phyloP scores from a whole-genome alignment of 192 early-diverging fungal genomes.

The Pilaira anomala region DNA sequence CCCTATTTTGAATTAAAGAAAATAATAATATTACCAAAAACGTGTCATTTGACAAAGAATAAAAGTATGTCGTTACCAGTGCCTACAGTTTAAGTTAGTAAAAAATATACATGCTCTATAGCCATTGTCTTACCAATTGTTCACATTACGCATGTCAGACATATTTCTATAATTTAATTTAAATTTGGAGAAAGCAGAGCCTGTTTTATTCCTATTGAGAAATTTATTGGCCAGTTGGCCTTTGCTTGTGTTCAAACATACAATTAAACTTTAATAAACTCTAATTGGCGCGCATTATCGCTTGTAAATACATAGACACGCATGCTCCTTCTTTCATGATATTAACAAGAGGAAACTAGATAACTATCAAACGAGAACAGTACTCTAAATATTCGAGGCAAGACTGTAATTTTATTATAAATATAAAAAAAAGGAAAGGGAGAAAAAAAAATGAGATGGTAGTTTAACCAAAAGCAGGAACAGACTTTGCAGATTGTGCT shows the following conservation, averaged over 20 bases:
- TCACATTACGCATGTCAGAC: constrained; percentile 70
- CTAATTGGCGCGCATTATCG: too few species aligned
- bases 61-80: constrained; percentile 29
- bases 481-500: constrained; percentile 18
- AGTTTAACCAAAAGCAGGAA: constrained; percentile 12
- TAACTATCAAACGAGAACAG: too few species aligned
- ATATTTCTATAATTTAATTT: constrained; percentile 31
- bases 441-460: neutral
- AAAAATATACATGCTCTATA: constrained; percentile 5
- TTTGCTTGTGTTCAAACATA: too few species aligned
- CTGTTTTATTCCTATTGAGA: too few species aligned
- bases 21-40: too few species aligned
- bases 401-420: neutral
- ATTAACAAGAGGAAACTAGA: too few species aligned
- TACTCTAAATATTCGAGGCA: too few species aligned
- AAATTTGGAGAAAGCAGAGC: neutral
- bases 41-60: neutral
- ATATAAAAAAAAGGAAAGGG: neutral
- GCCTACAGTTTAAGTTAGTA: constrained; percentile 28
- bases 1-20: constrained; percentile 53
- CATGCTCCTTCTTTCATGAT: too few species aligned
- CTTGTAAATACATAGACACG: too few species aligned
- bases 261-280: too few species aligned
- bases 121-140: constrained; percentile 45
- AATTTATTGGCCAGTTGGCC: too few species aligned